Evolutionary conservation across 371 early-diverging fungal species (phyloP).

Genomic region (Lichtheimia hyalospora): DNA sequence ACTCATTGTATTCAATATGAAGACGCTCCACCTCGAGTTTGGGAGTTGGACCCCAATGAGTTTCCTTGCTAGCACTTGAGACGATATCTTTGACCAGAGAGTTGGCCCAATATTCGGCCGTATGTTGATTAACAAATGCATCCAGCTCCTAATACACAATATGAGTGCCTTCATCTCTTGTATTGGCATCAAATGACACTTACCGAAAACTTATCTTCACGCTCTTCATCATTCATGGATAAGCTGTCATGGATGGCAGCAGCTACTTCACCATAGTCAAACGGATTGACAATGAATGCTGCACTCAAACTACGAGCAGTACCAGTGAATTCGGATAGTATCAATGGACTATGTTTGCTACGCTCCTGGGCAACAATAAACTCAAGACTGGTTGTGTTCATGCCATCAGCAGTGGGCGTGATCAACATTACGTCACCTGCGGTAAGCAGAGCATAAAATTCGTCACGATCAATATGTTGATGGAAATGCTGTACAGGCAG

Average conservation of each 20-base stretch:
- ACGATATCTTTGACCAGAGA: slow-evolving; percentile 70
- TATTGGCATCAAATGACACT: neutral
- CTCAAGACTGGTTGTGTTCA: slow-evolving; percentile 99
- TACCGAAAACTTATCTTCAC: slow-evolving; percentile 88
- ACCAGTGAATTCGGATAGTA: slow-evolving; percentile 96
- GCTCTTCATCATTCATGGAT: slow-evolving; percentile 75
- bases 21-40: slow-evolving; percentile 46
- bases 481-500: slow-evolving; percentile 96
- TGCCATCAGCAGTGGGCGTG: slow-evolving; percentile 97
- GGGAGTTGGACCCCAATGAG: slow-evolving; percentile 59
- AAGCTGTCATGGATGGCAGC: slow-evolving; percentile 84
- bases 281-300: slow-evolving; percentile 93
- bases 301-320: slow-evolving; percentile 89
- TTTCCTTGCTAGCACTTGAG: slow-evolving; percentile 25
- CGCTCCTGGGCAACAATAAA: slow-evolving; percentile 93
- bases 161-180: neutral
- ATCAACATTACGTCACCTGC: slow-evolving; percentile 95
- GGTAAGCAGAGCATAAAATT: slow-evolving; percentile 93
- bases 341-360: slow-evolving; percentile 86
- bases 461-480: slow-evolving; percentile 91
- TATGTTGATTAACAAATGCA: slow-evolving; percentile 84
- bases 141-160: slow-evolving; percentile 62
- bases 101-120: slow-evolving; percentile 91
- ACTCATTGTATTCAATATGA: slow-evolving; percentile 44
- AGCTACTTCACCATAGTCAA: slow-evolving; percentile 90